Percentiles rank a stretch among this genome's conserved stretches.
These are phyloP conservation scores for Erythrophleum ivorense DNA, from an alignment of 331 rosid genomes.

Conservation along the genomic window DNA sequence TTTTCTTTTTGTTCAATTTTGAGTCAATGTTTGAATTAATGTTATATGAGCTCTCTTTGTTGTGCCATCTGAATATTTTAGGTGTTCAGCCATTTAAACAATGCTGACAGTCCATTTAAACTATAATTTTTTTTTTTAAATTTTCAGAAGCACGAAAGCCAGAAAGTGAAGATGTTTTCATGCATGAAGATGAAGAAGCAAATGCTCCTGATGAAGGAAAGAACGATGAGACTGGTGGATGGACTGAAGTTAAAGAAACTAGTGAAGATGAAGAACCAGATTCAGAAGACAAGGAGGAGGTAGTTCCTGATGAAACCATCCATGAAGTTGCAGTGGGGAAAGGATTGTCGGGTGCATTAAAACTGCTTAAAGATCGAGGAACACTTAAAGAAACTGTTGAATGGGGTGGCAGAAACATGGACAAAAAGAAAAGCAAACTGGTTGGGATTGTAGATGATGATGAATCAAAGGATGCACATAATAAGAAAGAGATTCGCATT, in stretches of 20 bases:
- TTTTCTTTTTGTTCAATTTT: constrained; percentile 12
- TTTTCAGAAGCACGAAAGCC: constrained; percentile 83
- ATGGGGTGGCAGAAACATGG: constrained; percentile 99
- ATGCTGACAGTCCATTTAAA: constrained; percentile 16
- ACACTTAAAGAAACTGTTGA: constrained; percentile 86
- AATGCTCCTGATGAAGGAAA: constrained; percentile 54
- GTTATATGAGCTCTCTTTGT: constrained; percentile 18
- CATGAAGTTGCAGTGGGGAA: constrained; percentile 92
- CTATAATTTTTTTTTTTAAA: background rate
- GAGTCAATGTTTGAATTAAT: constrained; percentile 20
- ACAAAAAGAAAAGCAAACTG: constrained; percentile 94
- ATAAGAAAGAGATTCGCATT: constrained; percentile 81
- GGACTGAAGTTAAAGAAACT: constrained; percentile 87
- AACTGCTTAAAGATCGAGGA: constrained; percentile 86
- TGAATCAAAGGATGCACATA: constrained; percentile 63
- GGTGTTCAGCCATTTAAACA: constrained; percentile 12
- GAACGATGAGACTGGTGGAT: constrained; percentile 68
- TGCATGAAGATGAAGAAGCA: constrained; percentile 77
- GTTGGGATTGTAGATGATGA: constrained; percentile 76
- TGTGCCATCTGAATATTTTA: constrained; percentile 29
- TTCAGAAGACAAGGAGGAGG: constrained; percentile 61
- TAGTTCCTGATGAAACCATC: constrained; percentile 82
- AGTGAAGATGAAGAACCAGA: constrained; percentile 54
- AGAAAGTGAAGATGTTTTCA: constrained; percentile 82
- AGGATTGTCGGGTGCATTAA: constrained; percentile 86